These are phyloP conservation scores for Auricularia auricula-judae DNA, from an alignment of 768 basidiomycete genomes.

Conservation along the genomic window DNA sequence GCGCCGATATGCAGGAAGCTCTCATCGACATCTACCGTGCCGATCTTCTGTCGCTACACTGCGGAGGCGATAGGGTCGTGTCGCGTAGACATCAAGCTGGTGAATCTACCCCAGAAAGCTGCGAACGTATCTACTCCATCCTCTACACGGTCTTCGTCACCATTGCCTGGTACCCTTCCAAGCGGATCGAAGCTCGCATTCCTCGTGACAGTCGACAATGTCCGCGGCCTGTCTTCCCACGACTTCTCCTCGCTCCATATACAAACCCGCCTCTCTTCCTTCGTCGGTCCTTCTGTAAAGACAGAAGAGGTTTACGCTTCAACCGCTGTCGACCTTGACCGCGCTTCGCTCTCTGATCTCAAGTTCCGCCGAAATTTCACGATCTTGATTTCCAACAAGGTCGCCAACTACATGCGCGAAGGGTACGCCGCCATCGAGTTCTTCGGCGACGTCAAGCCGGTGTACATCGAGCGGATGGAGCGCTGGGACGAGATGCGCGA, in stretches of 20 bases:
- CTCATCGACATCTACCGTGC: slow-evolving; percentile 63
- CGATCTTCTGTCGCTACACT: slow-evolving; percentile 90
- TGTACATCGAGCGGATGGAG: slow-evolving; percentile 81
- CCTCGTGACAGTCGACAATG: slow-evolving; percentile 72
- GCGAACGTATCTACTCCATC: slow-evolving; percentile 42
- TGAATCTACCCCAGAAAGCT: slow-evolving; percentile 51
- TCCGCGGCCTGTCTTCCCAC: slow-evolving; percentile 82
- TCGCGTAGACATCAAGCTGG: slow-evolving; percentile 72
- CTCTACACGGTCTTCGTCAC: slow-evolving; percentile 68
- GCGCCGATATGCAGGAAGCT: slow-evolving; percentile 68
- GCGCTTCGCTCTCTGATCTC: slow-evolving; percentile 61
- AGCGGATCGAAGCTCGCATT: slow-evolving; percentile 76
- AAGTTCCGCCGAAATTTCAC: slow-evolving; percentile 78
- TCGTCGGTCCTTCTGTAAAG: slow-evolving; percentile 58
- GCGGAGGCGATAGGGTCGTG: slow-evolving; percentile 94
- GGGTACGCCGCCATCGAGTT: slow-evolving; percentile 85
- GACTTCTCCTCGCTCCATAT: slow-evolving; percentile 82
- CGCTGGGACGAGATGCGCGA: slow-evolving; percentile 93
- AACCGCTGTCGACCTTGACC: slow-evolving; percentile 58
- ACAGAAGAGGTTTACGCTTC: slow-evolving; percentile 82
- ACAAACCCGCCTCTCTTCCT: slow-evolving; percentile 79
- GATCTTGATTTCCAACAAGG: slow-evolving; percentile 62
- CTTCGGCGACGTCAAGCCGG: slow-evolving; percentile 71
- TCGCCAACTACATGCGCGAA: slow-evolving; percentile 57
- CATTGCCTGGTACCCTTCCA: slow-evolving; percentile 52